Base-by-base conservation (phyloP, 371 early-diverging fungal species). In the Actinomucor elegans region DNA sequence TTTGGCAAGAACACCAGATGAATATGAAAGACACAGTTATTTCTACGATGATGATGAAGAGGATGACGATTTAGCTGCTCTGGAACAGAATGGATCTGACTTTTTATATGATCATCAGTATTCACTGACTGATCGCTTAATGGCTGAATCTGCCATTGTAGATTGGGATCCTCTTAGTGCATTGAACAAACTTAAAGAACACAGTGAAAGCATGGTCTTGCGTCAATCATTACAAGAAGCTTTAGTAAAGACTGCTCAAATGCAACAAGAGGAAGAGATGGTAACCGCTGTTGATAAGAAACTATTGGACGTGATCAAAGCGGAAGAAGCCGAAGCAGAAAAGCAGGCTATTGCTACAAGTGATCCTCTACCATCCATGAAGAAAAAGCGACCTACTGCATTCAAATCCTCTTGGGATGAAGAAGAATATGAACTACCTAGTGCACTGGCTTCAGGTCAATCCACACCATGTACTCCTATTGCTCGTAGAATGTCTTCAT, bases 391-490 rank as follows among this genome's bases (percentile, higher is more conserved):
- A 6, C 11, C 26, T 11, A 21, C 28, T 12, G 38, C 44, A 29
- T 57, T 57, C n/a, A 50, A 36, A 27, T 57, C 53, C 12, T 43
- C 43, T 32, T 57, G 63, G 57, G 42, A 62, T 17, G 52, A 44
- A 17, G 61, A 62, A 48, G 55, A 50, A 17, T 37, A 52, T 15
- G 57, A 40, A 5, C 12, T 48, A 8, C 62, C 62, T 15, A 55
- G 47, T 20, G 56, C 46, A 4, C 36, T 53, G 21, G 32, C 34
- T 23, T 62, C 62, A 2, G 60, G 58, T 4, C 29, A 48, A 35
- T 51, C 56, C 1, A 59, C 68, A 27, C 68, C 68, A 26, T 49
- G 60, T 26, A 67, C 68, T 2, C 68, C 68, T 15, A 20, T 63
- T 5, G 42, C 43, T 8, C 51, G 48, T 5, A 31, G 34, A 5